Evolutionary conservation across 2,329 filamentous ascomycete genomes (phyloP).

Genomic region (Colletotrichum caudatum): DNA sequence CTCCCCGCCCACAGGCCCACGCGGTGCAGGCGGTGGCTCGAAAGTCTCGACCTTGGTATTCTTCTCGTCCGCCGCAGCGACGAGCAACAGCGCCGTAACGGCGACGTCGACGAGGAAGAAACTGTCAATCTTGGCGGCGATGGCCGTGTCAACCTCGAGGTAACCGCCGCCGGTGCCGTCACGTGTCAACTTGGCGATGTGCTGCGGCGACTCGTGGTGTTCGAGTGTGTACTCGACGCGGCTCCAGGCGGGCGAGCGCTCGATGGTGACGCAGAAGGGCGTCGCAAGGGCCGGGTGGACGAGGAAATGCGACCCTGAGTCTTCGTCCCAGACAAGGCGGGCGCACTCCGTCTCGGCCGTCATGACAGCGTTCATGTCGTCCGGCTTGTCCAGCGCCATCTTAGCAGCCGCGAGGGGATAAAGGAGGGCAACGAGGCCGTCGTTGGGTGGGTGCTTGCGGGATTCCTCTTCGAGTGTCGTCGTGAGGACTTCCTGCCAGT

Average conservation of each 20-base stretch:
- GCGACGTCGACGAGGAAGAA: conserved; percentile 74
- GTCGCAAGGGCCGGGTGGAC: conserved; percentile 73
- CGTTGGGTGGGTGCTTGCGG: conserved; percentile 66
- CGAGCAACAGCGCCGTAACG: conserved; percentile 69
- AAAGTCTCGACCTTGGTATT: conserved; percentile 65
- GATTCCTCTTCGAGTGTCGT: conserved; percentile 69
- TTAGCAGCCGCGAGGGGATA: conserved; percentile 75
- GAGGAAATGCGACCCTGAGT: conserved; percentile 70
- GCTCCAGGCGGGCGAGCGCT: conserved; percentile 69
- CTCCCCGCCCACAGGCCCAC: conserved; percentile 44
- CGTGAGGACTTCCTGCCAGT: conserved; percentile 69
- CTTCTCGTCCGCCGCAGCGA: conserved; percentile 68
- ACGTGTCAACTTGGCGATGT: conserved; percentile 70
- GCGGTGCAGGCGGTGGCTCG: conserved; percentile 65
- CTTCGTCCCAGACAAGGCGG: conserved; percentile 77
- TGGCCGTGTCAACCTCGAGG: conserved; percentile 71
- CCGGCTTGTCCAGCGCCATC: conserved; percentile 70
- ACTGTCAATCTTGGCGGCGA: conserved; percentile 69
- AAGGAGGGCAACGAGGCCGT: conserved; percentile 75
- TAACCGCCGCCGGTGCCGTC: conserved; percentile 70
- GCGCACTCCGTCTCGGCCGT: conserved; percentile 78
- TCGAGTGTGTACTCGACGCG: conserved; percentile 74
- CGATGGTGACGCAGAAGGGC: conserved; percentile 71
- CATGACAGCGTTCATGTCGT: conserved; percentile 69
- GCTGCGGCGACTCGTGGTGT: conserved; percentile 71